A percentile compares a stretch with the other conserved stretches of the same genome.
Evolutionary conservation across 2,329 filamentous ascomycete species (phyloP).

Genomic region (Gaeumannomyces tritici): DNA sequence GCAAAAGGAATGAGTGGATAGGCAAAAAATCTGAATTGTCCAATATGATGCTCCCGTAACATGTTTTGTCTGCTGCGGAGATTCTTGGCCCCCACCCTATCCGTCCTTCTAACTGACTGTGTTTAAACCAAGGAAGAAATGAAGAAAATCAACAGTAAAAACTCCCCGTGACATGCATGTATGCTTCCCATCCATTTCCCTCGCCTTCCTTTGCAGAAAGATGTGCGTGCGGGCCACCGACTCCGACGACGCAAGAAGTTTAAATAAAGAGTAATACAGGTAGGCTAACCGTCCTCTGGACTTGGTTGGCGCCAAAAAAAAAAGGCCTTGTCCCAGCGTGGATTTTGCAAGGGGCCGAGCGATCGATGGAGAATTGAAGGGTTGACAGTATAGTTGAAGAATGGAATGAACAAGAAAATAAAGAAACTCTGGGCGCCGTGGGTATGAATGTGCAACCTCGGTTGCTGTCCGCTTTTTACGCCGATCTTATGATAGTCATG

Average conservation of each 20-base stretch:
- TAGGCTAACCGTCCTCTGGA: background rate
- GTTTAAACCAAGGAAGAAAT: background rate
- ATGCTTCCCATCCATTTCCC: background rate
- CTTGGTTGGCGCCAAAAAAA: background rate
- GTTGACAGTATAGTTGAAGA: background rate
- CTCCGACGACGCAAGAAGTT: constrained; percentile 3
- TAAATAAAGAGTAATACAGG: constrained; percentile 4
- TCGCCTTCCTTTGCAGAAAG: background rate
- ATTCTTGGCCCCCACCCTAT: background rate
- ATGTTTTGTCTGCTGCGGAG: background rate
- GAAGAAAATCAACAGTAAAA: background rate
- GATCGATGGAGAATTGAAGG: background rate
- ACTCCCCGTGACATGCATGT: constrained; percentile 9
- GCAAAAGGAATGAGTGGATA: too few relatives aligned
- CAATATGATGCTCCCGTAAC: background rate
- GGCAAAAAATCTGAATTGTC: background rate
- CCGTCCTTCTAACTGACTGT: background rate
- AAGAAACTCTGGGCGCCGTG: background rate
- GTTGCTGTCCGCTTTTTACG: background rate
- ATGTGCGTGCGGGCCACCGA: background rate
- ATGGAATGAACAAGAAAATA: constrained; percentile 4
- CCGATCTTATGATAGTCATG: background rate
- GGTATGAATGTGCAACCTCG: background rate
- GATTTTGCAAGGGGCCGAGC: background rate
- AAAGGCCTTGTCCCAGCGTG: background rate